Percentiles rank a stretch among this genome's conserved stretches.
Conservation (phyloP, 176 grass and related monocot genomes). For the Triticum urartu region DNA sequence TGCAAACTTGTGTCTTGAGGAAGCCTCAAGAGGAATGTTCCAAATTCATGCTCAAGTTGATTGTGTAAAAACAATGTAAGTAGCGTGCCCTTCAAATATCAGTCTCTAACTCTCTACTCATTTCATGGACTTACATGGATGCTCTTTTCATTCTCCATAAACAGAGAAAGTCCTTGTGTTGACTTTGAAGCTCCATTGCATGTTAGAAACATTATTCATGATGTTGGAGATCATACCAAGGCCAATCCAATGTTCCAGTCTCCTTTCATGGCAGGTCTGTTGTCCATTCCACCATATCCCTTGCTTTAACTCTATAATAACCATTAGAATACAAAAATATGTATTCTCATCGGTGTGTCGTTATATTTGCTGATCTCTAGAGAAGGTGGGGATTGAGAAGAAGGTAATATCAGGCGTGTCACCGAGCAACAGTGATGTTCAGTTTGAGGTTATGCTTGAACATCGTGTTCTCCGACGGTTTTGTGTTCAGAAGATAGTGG, state of each 20-base stretch:
- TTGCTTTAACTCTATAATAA: not conserved
- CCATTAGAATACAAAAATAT: not conserved
- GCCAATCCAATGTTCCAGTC: slow-evolving; percentile 23
- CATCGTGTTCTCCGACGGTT: slow-evolving; percentile 40
- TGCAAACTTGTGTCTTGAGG: slow-evolving; percentile 27
- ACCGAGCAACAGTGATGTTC: slow-evolving; percentile 43
- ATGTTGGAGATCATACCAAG: slow-evolving; percentile 30
- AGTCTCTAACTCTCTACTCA: not conserved
- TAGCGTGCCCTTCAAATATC: not conserved
- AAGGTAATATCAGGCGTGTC: slow-evolving; percentile 40
- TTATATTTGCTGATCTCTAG: slow-evolving; percentile 38
- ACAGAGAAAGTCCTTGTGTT: slow-evolving; percentile 30
- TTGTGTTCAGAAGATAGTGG: slow-evolving; percentile 50
- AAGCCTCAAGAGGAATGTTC: slow-evolving; percentile 31
- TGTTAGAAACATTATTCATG: slow-evolving; percentile 21
- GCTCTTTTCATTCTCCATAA: slow-evolving; percentile 15
- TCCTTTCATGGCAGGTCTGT: slow-evolving; percentile 48
- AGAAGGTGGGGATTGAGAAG: slow-evolving; percentile 39
- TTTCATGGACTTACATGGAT: slow-evolving; percentile 26
- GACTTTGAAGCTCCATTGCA: not conserved
- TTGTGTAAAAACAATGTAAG: slow-evolving; percentile 40
- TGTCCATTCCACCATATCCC: not conserved
- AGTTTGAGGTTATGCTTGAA: slow-evolving; percentile 54
- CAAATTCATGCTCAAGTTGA: slow-evolving; percentile 22
- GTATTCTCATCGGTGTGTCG: not conserved